Conservation (phyloP, 1,139 yeast genomes). For the Yamadazyma oceani region DNA sequence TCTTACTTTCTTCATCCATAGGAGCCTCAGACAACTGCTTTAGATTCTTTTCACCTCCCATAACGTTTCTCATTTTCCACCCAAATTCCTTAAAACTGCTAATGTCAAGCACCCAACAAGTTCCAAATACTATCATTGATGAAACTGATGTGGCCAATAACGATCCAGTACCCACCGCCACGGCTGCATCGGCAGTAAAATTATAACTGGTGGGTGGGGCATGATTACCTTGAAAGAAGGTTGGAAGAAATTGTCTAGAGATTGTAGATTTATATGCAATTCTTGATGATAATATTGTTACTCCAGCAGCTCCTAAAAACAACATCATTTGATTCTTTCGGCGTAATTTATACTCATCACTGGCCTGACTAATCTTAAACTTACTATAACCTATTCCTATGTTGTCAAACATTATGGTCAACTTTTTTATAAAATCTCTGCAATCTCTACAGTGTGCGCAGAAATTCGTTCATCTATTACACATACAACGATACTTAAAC, state of each 20-base stretch:
- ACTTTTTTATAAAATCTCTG: background rate
- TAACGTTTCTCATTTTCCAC: constrained; percentile 56
- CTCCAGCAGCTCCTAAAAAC: constrained; percentile 71
- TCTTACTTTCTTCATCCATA: constrained; percentile 65
- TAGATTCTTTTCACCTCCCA: constrained; percentile 72
- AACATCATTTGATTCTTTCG: constrained; percentile 70
- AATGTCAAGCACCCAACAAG: constrained; percentile 79
- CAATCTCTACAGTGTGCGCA: background rate
- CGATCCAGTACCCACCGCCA: constrained; percentile 83
- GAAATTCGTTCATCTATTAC: constrained; percentile 1
- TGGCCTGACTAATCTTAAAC: constrained; percentile 41
- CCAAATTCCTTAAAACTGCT: constrained; percentile 71
- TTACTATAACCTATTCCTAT: background rate
- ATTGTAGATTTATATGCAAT: constrained; percentile 74
- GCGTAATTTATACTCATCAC: constrained; percentile 49
- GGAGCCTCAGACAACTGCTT: constrained; percentile 48
- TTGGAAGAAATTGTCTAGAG: constrained; percentile 74
- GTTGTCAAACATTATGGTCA: background rate
- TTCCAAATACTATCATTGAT: constrained; percentile 71
- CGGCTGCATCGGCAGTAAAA: constrained; percentile 79
- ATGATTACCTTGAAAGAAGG: constrained; percentile 81
- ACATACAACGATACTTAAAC: background rate
- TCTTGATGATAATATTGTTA: constrained; percentile 71
- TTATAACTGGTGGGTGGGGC: constrained; percentile 75
- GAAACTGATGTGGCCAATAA: constrained; percentile 70